Percentiles rank a stretch among this genome's conserved stretches.
Conservation (phyloP, 768 basidiomycete genomes). For the Panaeolus cyanescens region DNA sequence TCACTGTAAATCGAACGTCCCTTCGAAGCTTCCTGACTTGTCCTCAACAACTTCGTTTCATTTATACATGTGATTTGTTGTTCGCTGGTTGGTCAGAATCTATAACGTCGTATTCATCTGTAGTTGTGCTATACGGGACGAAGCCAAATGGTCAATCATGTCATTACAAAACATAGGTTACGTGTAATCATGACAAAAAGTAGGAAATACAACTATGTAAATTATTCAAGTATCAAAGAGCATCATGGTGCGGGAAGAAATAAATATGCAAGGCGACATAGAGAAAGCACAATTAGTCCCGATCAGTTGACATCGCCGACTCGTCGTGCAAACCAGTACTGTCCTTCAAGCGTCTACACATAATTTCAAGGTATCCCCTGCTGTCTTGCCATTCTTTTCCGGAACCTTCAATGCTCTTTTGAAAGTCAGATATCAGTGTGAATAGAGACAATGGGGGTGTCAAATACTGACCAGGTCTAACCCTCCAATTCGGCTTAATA, state of each 20-base stretch:
- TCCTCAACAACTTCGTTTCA: too few species aligned
- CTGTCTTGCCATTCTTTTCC: conserved; percentile 61
- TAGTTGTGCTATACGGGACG: too few species aligned
- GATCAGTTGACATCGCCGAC: not conserved
- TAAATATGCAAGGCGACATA: not conserved
- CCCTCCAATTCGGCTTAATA: conserved; percentile 52
- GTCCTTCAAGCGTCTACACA: conserved; percentile 71
- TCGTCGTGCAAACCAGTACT: conserved; percentile 56
- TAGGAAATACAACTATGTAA: not conserved
- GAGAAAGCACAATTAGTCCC: not conserved
- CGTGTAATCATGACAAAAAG: not conserved
- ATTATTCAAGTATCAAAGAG: not conserved
- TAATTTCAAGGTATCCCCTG: conserved; percentile 74
- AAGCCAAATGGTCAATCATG: too few species aligned
- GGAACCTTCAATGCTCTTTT: conserved; percentile 43
- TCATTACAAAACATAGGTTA: not conserved
- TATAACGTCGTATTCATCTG: too few species aligned
- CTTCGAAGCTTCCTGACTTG: too few species aligned
- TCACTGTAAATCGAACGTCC: too few species aligned
- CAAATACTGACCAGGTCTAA: conserved; percentile 40
- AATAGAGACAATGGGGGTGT: conserved; percentile 10
- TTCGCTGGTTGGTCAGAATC: too few species aligned
- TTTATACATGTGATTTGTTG: too few species aligned
- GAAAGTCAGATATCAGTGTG: conserved; percentile 7
- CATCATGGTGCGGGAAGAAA: too few species aligned